Conservation (phyloP, 2,329 filamentous ascomycete genomes). For the Fusarium transvaalense region DNA sequence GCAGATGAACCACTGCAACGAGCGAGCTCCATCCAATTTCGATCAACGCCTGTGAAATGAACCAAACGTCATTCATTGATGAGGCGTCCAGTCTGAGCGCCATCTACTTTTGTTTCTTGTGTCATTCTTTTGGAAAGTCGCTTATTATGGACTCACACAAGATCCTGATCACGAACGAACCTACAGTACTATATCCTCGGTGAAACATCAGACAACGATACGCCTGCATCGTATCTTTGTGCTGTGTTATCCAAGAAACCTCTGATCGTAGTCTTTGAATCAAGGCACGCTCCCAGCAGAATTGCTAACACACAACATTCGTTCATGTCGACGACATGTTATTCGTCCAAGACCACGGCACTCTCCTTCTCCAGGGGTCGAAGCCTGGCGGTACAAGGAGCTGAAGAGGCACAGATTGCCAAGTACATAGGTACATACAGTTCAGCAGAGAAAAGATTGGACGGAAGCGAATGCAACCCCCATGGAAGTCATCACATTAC, state of each 20-base stretch:
- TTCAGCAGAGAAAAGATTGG: background rate
- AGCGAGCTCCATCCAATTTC: constrained; percentile 28
- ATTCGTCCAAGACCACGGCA: constrained; percentile 32
- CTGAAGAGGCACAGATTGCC: constrained; percentile 38
- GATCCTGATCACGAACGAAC: background rate
- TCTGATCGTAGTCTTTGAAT: constrained; percentile 1
- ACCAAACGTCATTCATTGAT: constrained; percentile 39
- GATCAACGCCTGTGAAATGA: constrained; percentile 40
- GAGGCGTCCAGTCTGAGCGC: constrained; percentile 33
- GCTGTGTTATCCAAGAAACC: constrained; percentile 5
- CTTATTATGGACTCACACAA: constrained; percentile 27
- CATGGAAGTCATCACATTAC: constrained; percentile 16
- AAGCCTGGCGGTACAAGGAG: constrained; percentile 38
- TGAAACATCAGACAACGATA: constrained; percentile 31
- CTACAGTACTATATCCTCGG: background rate
- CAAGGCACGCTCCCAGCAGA: constrained; percentile 18
- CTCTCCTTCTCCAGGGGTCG: constrained; percentile 25
- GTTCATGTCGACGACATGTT: constrained; percentile 21
- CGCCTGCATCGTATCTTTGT: constrained; percentile 5
- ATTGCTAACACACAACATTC: constrained; percentile 10
- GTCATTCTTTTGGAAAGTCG: constrained; percentile 29
- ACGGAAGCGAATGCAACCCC: constrained; percentile 24
- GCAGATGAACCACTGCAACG: constrained; percentile 13
- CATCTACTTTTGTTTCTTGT: constrained; percentile 19
- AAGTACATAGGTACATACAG: background rate